A percentile compares a stretch with the other conserved stretches of the same genome.
Conservation (phyloP, 176 grass and related monocot species). For the Calamus simplicifolius region DNA sequence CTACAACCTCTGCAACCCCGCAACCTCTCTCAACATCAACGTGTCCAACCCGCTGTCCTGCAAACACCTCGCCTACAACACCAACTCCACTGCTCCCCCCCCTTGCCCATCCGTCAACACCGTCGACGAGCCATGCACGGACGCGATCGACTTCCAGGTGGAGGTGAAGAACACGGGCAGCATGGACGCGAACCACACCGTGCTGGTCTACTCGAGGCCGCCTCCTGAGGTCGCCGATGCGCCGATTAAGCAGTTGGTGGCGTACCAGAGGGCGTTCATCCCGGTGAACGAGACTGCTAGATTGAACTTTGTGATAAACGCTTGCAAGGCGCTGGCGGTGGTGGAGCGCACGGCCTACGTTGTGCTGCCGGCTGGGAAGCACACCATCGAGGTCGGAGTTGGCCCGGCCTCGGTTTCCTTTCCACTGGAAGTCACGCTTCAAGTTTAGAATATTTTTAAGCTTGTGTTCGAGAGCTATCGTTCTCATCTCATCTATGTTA, state of each 20-base stretch:
- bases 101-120: background rate
- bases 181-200: background rate
- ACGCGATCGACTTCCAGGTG: background rate
- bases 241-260: background rate
- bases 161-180: background rate
- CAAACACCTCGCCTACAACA: background rate
- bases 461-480: too few relatives aligned
- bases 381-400: conserved; percentile 1
- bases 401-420: background rate
- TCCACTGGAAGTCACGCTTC: background rate
- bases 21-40: background rate
- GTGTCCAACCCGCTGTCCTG: background rate
- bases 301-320: background rate
- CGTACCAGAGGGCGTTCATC: background rate
- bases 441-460: background rate
- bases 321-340: background rate
- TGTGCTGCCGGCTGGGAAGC: background rate
- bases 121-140: background rate
- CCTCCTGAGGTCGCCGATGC: background rate
- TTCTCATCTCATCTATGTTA: too few relatives aligned
- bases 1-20: background rate
- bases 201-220: conserved; percentile 1
- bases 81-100: background rate
- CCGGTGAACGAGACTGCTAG: too few relatives aligned
- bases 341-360: conserved; percentile 1